Evolutionary conservation across 148 eudicot species (phyloP).

Genomic region (Silene latifolia): DNA sequence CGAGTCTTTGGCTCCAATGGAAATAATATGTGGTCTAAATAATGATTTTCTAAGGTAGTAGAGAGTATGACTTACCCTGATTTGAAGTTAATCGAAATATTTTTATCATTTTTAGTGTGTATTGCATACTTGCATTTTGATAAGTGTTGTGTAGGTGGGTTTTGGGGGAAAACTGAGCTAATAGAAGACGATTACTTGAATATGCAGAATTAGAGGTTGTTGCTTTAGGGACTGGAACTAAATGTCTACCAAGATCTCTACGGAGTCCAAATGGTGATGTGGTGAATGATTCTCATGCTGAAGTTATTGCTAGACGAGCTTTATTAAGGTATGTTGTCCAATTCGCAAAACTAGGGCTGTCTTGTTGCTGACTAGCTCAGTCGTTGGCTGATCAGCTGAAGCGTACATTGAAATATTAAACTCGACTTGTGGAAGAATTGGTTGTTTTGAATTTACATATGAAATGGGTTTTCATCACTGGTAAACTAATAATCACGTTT

Average conservation of each 20-base stretch:
- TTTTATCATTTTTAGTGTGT: too few relatives aligned
- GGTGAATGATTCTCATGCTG: constrained; percentile 93
- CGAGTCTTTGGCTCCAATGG: too few relatives aligned
- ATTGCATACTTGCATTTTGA: too few relatives aligned
- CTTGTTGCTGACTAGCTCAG: background rate
- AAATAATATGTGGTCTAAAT: background rate
- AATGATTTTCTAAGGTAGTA: background rate
- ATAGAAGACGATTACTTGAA: background rate
- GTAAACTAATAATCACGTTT: background rate
- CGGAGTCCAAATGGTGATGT: constrained; percentile 79
- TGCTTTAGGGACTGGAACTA: constrained; percentile 87
- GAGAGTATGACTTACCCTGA: background rate
- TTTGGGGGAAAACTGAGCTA: too few relatives aligned
- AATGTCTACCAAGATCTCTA: constrained; percentile 63
- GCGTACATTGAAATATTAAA: background rate
- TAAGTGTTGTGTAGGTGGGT: too few relatives aligned
- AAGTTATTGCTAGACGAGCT: constrained; percentile 74
- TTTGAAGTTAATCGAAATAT: background rate
- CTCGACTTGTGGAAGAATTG: background rate
- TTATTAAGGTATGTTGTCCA: constrained; percentile 46
- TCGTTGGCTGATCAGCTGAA: too few relatives aligned
- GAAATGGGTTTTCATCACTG: background rate
- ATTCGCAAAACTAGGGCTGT: background rate
- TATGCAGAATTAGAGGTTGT: constrained; percentile 71
- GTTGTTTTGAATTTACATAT: background rate